Conservation (phyloP, 345 rosid genomes). For the Dovyalis caffra region DNA sequence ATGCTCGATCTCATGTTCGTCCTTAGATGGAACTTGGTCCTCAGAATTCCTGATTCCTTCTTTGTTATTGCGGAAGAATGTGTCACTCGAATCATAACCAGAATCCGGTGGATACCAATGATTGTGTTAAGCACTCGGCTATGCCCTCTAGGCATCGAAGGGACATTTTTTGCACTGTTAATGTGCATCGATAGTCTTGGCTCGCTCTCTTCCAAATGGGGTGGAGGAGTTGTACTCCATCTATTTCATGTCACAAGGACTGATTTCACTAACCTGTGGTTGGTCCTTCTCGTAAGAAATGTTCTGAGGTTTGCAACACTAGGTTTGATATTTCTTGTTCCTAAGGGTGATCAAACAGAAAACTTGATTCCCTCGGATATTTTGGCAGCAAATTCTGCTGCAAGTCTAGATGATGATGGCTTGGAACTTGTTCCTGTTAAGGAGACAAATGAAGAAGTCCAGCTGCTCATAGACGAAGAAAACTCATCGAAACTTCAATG, state of each 20-base stretch:
- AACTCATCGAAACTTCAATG: not conserved
- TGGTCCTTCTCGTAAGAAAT: conserved; percentile 60
- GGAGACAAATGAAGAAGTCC: not conserved
- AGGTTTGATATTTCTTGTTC: conserved; percentile 67
- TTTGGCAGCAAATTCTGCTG: conserved; percentile 11
- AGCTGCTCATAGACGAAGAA: not conserved
- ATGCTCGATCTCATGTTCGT: conserved; percentile 72
- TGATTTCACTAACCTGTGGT: conserved; percentile 62
- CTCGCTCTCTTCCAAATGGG: conserved; percentile 57
- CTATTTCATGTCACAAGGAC: conserved; percentile 56
- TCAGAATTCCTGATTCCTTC: conserved; percentile 72
- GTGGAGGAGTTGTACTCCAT: conserved; percentile 65
- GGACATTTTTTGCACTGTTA: conserved; percentile 69
- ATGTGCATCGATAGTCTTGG: conserved; percentile 83
- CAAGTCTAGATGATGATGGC: conserved; percentile 24
- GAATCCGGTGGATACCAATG: conserved; percentile 83
- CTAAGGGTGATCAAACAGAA: conserved; percentile 46
- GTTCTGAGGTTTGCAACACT: conserved; percentile 51
- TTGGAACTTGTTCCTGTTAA: conserved; percentile 37
- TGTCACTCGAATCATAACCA: conserved; percentile 47
- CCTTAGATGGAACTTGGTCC: conserved; percentile 59
- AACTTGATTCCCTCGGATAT: conserved; percentile 41
- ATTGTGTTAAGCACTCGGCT: conserved; percentile 67
- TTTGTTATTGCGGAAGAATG: conserved; percentile 72
- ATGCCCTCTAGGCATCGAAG: conserved; percentile 79